Conservation (phyloP, 352 stramenopile species). For the Phytophthora nicotianae region DNA sequence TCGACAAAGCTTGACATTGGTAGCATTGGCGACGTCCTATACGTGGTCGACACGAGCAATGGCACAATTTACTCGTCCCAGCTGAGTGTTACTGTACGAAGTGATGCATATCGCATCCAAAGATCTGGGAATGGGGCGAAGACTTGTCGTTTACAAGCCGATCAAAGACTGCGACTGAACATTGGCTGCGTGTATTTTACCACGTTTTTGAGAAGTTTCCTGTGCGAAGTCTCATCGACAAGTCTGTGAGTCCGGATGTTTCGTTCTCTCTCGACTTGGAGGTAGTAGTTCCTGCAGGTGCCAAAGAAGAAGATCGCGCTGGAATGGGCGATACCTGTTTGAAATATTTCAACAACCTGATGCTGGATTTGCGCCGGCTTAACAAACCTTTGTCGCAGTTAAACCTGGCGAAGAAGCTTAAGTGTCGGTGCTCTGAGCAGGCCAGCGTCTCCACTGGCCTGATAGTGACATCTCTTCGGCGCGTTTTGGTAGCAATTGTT, state of each 20-base stretch:
- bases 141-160: not conserved
- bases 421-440: constrained; percentile 12
- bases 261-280: constrained; percentile 19
- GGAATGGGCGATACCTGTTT: not conserved
- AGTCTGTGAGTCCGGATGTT: constrained; percentile 13
- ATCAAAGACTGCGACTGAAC: not conserved
- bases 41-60: constrained; percentile 8
- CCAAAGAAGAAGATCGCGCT: not conserved
- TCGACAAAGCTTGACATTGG: constrained; percentile 7
- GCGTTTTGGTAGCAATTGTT: constrained; percentile 29
- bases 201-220: constrained; percentile 74
- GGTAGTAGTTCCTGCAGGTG: constrained; percentile 1
- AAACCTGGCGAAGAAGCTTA: constrained; percentile 16
- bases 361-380: constrained; percentile 50
- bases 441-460: not conserved
- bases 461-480: not conserved
- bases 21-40: constrained; percentile 31
- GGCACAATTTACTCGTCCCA: not conserved
- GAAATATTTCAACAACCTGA: constrained; percentile 44
- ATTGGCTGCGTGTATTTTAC: constrained; percentile 46
- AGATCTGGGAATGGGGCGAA: not conserved
- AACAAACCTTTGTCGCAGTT: constrained; percentile 34
- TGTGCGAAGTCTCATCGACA: constrained; percentile 33
- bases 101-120: not conserved
- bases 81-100: not conserved